These are phyloP conservation scores for Tylopilus vinaceipallidus DNA, from an alignment of 768 basidiomycete genomes.

Conservation along the genomic window DNA sequence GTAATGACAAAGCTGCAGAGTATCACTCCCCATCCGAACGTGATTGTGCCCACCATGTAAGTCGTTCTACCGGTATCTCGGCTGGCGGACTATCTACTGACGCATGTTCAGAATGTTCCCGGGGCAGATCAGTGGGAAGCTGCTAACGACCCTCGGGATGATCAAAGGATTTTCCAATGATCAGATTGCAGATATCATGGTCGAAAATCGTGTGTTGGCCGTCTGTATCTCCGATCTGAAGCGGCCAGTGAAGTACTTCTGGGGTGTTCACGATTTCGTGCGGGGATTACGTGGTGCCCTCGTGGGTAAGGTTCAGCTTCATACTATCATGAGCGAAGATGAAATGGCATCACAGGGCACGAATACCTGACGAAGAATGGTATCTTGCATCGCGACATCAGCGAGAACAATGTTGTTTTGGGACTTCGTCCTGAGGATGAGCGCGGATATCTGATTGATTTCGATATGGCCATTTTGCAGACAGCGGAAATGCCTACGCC, in stretches of 20 bases:
- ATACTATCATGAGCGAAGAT: neutral
- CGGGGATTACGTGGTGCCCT: conserved; percentile 15
- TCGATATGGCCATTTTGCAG: conserved; percentile 20
- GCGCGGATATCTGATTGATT: conserved; percentile 32
- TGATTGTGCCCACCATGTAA: neutral
- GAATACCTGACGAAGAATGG: conserved; percentile 14
- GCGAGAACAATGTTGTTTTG: conserved; percentile 35
- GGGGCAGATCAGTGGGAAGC: neutral
- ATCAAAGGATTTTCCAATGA: conserved; percentile 8
- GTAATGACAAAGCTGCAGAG: neutral
- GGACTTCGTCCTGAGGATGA: conserved; percentile 5
- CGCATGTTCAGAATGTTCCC: neutral
- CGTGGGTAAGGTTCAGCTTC: conserved; percentile 1
- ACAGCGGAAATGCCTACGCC: neutral
- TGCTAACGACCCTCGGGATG: neutral
- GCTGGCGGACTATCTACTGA: neutral
- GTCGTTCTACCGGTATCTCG: neutral
- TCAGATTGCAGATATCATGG: neutral
- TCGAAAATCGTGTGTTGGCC: conserved; percentile 3
- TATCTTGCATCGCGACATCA: conserved; percentile 35
- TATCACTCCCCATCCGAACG: neutral
- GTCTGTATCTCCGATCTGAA: conserved; percentile 5
- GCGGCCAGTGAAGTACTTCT: conserved; percentile 14
- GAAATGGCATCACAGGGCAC: conserved; percentile 5
- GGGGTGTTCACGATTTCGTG: conserved; percentile 19